phyloP scores from a whole-genome alignment of 805 yeast genomes.

The Barnettozyma pratensis region DNA sequence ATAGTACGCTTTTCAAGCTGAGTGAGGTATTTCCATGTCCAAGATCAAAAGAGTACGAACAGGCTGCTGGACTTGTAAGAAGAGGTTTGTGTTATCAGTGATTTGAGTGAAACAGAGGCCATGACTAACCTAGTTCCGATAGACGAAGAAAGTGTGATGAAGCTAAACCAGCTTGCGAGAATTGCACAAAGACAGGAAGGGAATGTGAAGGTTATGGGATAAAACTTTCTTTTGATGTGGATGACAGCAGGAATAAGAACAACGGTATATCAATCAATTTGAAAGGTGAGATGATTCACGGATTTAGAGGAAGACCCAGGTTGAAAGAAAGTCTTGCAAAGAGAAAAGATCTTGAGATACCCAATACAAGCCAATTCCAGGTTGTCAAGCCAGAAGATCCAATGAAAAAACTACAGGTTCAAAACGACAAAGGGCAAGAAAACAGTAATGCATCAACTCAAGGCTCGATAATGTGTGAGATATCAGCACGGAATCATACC shows the following conservation, averaged over 20 bases:
- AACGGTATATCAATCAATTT: constrained; percentile 16
- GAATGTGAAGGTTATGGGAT: constrained; percentile 47
- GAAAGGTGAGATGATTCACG: constrained; percentile 34
- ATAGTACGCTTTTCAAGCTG: no score
- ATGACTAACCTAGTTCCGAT: neutral
- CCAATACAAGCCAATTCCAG: neutral
- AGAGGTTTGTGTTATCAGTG: constrained; percentile 30
- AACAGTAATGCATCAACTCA: no score
- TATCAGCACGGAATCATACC: no score
- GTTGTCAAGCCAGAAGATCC: neutral
- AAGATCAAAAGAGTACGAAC: constrained; percentile 48
- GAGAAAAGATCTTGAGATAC: constrained; percentile 9
- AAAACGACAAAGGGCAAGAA: no score
- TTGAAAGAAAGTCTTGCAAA: constrained; percentile 29
- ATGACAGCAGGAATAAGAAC: constrained; percentile 34
- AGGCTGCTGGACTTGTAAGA: constrained; percentile 57
- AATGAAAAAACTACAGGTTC: neutral
- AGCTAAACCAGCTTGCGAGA: constrained; percentile 44
- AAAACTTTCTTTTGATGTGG: constrained; percentile 45
- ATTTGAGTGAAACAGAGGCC: no score
- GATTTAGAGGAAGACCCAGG: constrained; percentile 41
- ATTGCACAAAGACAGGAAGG: constrained; percentile 40
- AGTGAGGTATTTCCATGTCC: neutral
- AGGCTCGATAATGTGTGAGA: no score
- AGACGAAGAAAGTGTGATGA: constrained; percentile 56